phyloP scores from a whole-genome alignment of 441 rosid species.

The Macaranga tanarius region DNA sequence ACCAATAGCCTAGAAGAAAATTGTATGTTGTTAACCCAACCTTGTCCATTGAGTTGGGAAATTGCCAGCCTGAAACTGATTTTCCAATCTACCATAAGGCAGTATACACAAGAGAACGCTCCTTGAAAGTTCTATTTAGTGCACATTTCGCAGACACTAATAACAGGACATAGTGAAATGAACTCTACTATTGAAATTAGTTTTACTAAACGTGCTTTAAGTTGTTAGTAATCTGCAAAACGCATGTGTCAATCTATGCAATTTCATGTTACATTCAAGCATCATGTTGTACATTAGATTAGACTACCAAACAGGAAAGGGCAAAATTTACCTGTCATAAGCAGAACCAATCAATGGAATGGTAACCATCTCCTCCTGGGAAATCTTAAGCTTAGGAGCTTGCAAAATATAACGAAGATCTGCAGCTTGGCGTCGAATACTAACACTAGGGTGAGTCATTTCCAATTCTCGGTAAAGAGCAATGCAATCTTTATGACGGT shows the following conservation, averaged over 20 bases:
- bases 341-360: conserved; percentile 82
- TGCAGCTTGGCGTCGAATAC: conserved; percentile 93
- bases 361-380: conserved; percentile 92
- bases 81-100: no score
- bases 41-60: no score
- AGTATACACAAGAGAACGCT: no score
- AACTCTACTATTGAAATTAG: not conserved
- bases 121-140: not conserved
- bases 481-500: conserved; percentile 85
- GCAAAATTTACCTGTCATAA: conserved; percentile 61
- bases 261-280: not conserved
- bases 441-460: conserved; percentile 65
- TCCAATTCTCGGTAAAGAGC: conserved; percentile 84
- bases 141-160: not conserved
- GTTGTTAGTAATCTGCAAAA: not conserved
- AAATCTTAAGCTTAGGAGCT: conserved; percentile 93
- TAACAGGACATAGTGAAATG: not conserved
- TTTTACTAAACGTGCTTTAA: not conserved
- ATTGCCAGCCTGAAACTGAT: no score
- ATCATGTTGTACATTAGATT: not conserved
- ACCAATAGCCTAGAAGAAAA: not conserved
- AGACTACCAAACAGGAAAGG: not conserved
- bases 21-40: no score
- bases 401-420: conserved; percentile 83
- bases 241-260: not conserved